Evolutionary conservation across 208 protist species (phyloP).

Genomic region (Tritrichomonas foetus): DNA sequence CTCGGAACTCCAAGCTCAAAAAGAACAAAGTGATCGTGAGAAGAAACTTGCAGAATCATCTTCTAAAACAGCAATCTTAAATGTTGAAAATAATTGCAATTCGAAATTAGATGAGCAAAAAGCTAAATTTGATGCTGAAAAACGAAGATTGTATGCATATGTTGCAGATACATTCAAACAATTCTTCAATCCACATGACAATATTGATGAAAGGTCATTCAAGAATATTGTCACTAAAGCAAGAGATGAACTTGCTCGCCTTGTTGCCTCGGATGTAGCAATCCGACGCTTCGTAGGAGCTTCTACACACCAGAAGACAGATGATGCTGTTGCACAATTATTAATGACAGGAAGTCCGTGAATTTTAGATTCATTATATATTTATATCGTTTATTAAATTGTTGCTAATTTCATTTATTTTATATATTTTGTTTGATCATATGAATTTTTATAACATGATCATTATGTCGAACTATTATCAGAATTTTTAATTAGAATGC

Average conservation of each 20-base stretch:
- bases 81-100: background rate
- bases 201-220: background rate
- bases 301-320: background rate
- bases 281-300: background rate
- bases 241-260: background rate
- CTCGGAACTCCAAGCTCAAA: background rate
- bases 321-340: background rate
- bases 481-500: no score
- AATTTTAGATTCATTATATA: no score
- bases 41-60: background rate
- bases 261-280: background rate
- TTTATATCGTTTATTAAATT: no score
- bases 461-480: no score
- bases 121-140: background rate
- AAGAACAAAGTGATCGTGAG: background rate
- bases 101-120: background rate
- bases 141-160: background rate
- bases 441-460: no score
- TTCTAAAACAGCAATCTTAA: background rate
- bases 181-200: background rate
- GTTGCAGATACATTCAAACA: background rate
- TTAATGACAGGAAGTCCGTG: no score
- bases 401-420: no score
- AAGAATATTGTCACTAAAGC: background rate
- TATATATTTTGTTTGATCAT: no score